Percentiles rank a stretch among this genome's conserved stretches.
phyloP scores from a whole-genome alignment of 116 monocot species.

The Zostera marina region DNA sequence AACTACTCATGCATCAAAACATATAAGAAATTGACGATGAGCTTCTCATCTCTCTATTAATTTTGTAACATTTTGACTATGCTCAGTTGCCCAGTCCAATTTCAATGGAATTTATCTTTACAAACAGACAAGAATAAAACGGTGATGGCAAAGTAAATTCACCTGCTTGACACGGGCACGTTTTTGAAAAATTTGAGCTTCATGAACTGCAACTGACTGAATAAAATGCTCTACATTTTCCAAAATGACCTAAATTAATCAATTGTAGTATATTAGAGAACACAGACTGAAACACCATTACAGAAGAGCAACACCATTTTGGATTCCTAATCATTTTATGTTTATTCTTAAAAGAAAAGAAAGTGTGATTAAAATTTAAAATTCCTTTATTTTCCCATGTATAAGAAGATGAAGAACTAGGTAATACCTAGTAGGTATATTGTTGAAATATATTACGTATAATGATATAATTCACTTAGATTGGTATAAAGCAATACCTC shows the following conservation, averaged over 20 bases:
- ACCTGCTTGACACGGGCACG: constrained; percentile 84
- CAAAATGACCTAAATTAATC: constrained; percentile 46
- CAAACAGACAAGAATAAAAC: too few relatives aligned
- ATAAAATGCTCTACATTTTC: constrained; percentile 89
- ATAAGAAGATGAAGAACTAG: too few relatives aligned
- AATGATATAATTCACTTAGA: neutral
- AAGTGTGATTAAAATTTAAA: neutral
- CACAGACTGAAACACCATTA: neutral
- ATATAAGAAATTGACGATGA: too few relatives aligned
- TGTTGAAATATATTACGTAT: neutral
- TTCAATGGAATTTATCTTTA: too few relatives aligned
- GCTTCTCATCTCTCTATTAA: too few relatives aligned
- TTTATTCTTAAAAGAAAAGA: neutral
- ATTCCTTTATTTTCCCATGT: neutral
- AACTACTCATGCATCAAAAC: too few relatives aligned
- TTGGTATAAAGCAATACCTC: constrained; percentile 39
- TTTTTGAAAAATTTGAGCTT: constrained; percentile 92
- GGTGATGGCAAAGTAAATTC: neutral
- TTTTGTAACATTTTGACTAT: too few relatives aligned
- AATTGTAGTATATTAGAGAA: neutral
- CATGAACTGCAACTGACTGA: constrained; percentile 78
- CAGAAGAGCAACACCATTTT: neutral
- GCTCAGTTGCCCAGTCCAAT: too few relatives aligned
- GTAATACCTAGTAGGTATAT: neutral
- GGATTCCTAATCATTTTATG: neutral